phyloP scores from a whole-genome alignment of 495 filamentous ascomycete genomes.

The Rhizodiscina lignyota region DNA sequence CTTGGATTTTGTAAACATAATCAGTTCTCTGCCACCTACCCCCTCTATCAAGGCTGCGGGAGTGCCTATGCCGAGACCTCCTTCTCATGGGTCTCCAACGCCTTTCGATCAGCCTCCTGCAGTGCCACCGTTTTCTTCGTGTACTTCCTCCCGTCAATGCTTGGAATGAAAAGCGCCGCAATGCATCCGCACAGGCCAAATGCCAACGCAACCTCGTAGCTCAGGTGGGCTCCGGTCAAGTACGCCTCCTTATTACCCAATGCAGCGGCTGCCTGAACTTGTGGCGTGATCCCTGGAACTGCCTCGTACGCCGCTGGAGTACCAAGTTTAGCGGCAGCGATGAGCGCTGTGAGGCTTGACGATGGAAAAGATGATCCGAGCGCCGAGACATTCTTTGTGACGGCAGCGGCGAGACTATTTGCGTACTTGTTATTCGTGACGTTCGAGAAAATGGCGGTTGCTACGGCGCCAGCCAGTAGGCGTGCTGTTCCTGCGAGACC shows the following conservation, averaged over 20 bases:
- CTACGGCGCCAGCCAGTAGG: slow-evolving; percentile 16
- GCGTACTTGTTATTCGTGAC: background rate
- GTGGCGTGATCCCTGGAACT: background rate
- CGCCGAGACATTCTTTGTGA: background rate
- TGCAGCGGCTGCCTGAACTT: background rate
- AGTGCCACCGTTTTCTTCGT: slow-evolving; percentile 10
- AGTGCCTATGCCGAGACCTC: no score
- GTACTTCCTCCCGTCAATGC: slow-evolving; percentile 10
- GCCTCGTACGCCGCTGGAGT: background rate
- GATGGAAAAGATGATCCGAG: background rate
- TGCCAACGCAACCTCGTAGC: slow-evolving; percentile 10
- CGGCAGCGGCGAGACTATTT: background rate
- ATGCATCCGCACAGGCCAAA: slow-evolving; percentile 11
- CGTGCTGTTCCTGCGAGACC: slow-evolving; percentile 16
- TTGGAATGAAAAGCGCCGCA: slow-evolving; percentile 9
- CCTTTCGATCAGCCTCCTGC: slow-evolving; percentile 9
- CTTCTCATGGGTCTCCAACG: no score
- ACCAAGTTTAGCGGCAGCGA: background rate
- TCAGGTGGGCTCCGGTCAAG: slow-evolving; percentile 7
- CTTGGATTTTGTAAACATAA: no score
- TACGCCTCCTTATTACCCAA: no score
- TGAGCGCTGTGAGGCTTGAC: background rate
- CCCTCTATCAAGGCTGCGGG: no score
- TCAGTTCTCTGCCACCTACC: no score
- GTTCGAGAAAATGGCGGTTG: slow-evolving; percentile 2